These are phyloP conservation scores for Gossypium laxum DNA, from an alignment of 441 rosid genomes.

Conservation along the genomic window DNA sequence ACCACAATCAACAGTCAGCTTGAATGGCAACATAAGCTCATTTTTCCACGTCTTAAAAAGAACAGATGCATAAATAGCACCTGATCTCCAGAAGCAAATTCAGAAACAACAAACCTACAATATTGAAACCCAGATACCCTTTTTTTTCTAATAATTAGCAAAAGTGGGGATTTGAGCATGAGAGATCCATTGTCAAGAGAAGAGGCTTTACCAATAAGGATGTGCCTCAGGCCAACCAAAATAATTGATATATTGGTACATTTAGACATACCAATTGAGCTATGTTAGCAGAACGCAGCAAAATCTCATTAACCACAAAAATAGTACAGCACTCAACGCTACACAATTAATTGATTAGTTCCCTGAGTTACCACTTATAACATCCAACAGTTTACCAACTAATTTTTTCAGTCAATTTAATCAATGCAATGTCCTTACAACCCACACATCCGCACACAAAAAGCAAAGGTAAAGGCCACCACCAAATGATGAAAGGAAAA, in stretches of 20 bases:
- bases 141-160: background rate
- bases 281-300: background rate
- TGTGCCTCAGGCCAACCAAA: background rate
- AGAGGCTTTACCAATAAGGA: background rate
- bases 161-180: background rate
- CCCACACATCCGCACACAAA: background rate
- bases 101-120: background rate
- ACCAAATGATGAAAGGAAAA: background rate
- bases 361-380: background rate
- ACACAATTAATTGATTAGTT: background rate
- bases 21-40: background rate
- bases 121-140: background rate
- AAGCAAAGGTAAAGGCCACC: background rate
- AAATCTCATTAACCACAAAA: background rate
- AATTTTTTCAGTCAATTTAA: background rate
- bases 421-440: background rate
- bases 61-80: background rate
- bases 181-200: slow-evolving; percentile 5
- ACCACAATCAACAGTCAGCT: background rate
- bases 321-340: background rate
- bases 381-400: background rate
- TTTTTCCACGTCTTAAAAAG: background rate
- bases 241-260: background rate
- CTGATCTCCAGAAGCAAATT: background rate
- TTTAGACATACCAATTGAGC: background rate